Percentiles rank a stretch among this genome's conserved stretches.
phyloP scores from a whole-genome alignment of 208 protist genomes.

The Vickermania ingenoplastis region DNA sequence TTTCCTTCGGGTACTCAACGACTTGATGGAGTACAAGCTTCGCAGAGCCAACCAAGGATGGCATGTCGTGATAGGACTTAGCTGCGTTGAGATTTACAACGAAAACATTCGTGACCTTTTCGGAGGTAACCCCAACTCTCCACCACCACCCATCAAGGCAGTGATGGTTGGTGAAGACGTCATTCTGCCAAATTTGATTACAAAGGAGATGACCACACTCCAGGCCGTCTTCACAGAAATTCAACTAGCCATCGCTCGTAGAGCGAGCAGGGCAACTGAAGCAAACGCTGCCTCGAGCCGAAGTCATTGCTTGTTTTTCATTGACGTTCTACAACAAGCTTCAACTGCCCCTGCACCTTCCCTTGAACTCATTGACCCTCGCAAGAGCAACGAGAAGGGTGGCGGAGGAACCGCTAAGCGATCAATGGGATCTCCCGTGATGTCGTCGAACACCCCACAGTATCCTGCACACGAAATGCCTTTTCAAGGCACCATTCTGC shows the following conservation, averaged over 20 bases:
- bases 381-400: slow-evolving; percentile 13
- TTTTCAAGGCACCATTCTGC: slow-evolving; percentile 61
- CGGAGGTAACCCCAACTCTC: slow-evolving; percentile 24
- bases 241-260: slow-evolving; percentile 56
- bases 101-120: slow-evolving; percentile 84
- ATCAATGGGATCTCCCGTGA: slow-evolving; percentile 3
- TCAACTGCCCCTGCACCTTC: slow-evolving; percentile 47
- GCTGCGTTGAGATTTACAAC: slow-evolving; percentile 84
- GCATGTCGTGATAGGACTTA: slow-evolving; percentile 75
- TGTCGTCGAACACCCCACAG: slow-evolving; percentile 10
- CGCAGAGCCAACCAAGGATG: slow-evolving; percentile 45
- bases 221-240: slow-evolving; percentile 63
- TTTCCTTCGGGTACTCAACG: slow-evolving; percentile 77
- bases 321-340: slow-evolving; percentile 85
- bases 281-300: slow-evolving; percentile 84
- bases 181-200: slow-evolving; percentile 49
- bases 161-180: slow-evolving; percentile 71
- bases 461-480: slow-evolving; percentile 49
- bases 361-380: slow-evolving; percentile 34
- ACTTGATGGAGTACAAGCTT: slow-evolving; percentile 67
- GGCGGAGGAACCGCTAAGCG: slow-evolving; percentile 8
- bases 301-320: slow-evolving; percentile 87
- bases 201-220: slow-evolving; percentile 53
- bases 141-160: slow-evolving; percentile 63
- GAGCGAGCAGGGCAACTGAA: slow-evolving; percentile 61